phyloP scores from a whole-genome alignment of 192 early-diverging fungal genomes.

The Endogone sp. region DNA sequence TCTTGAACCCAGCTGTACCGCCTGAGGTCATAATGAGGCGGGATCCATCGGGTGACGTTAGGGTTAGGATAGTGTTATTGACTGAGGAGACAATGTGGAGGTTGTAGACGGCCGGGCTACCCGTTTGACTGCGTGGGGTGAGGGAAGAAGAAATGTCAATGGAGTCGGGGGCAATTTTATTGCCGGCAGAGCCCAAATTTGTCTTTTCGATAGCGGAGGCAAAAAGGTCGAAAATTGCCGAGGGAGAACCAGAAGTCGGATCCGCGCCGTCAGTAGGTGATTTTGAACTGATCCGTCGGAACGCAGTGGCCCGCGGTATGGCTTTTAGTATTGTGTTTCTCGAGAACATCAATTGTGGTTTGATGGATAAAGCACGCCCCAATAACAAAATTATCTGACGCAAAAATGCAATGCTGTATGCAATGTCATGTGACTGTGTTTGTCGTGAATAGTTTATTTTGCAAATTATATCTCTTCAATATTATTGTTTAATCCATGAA shows the following conservation, averaged over 20 bases:
- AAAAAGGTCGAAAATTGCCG: neutral
- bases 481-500: no score
- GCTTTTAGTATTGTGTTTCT: neutral
- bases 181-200: no score
- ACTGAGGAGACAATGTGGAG: constrained; percentile 53
- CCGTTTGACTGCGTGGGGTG: neutral
- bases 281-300: neutral
- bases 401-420: no score
- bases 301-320: neutral
- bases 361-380: no score
- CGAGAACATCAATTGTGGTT: no score
- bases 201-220: neutral
- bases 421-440: no score
- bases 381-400: no score
- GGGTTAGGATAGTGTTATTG: constrained; percentile 89
- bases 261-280: neutral
- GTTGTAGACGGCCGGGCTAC: constrained; percentile 7
- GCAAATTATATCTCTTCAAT: no score
- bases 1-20: constrained; percentile 83
- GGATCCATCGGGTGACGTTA: constrained; percentile 68
- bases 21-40: constrained; percentile 72
- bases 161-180: neutral
- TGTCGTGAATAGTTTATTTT: no score
- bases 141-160: neutral
- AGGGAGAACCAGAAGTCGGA: neutral